Conservation (phyloP, 179 eudicot genomes). For the Silene coronaria region DNA sequence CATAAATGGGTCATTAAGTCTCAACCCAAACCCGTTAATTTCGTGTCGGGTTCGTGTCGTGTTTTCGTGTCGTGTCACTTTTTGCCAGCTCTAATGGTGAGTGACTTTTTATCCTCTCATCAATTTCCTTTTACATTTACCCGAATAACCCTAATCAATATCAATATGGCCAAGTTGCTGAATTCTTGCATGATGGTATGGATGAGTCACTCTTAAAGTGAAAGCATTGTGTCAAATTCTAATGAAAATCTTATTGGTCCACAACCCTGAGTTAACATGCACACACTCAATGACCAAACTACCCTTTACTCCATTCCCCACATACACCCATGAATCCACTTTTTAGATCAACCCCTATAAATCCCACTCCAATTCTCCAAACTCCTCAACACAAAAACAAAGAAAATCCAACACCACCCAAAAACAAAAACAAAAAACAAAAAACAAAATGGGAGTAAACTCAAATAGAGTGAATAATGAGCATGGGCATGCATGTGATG, state of each 20-base stretch:
- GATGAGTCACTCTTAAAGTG: slow-evolving; percentile 9
- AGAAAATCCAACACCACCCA: background rate
- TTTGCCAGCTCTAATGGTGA: no score
- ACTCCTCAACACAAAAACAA: slow-evolving; percentile 14
- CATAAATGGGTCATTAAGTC: no score
- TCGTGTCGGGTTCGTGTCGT: no score
- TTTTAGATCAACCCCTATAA: slow-evolving; percentile 16
- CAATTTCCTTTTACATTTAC: no score
- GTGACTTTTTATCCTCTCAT: no score
- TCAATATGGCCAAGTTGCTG: background rate
- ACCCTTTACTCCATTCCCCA: slow-evolving; percentile 14
- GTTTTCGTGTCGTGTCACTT: no score
- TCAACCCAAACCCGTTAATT: no score
- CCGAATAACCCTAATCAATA: no score
- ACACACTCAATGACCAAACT: slow-evolving; percentile 5
- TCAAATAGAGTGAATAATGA: slow-evolving; percentile 41
- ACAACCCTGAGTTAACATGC: background rate
- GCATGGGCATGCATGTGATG: slow-evolving; percentile 23
- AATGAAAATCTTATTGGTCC: slow-evolving; percentile 19
- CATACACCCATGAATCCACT: background rate
- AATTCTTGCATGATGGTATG: background rate
- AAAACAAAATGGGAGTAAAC: slow-evolving; percentile 37
- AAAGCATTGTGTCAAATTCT: slow-evolving; percentile 14
- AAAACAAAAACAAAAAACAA: background rate
- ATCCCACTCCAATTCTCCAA: slow-evolving; percentile 10